These are phyloP conservation scores for Solanum medicagineum DNA, from an alignment of 257 asterid genomes.

Conservation along the genomic window DNA sequence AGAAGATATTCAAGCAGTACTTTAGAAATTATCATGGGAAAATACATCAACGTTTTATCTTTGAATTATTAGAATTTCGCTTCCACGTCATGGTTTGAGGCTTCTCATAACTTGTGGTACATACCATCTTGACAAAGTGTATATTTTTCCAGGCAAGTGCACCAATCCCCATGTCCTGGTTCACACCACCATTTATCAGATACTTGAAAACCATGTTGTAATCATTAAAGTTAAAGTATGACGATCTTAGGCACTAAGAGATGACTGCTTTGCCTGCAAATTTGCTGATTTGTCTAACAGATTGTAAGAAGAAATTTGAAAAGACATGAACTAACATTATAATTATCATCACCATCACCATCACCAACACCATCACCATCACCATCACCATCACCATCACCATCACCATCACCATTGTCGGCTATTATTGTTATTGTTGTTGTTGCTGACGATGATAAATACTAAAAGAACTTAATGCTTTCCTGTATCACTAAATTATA, in stretches of 20 bases:
- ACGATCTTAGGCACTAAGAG: not conserved
- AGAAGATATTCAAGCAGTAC: not conserved
- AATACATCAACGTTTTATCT: not conserved
- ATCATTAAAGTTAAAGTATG: slow-evolving; percentile 1
- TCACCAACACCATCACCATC: not conserved
- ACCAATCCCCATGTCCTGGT: slow-evolving; percentile 92
- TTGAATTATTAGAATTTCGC: not conserved
- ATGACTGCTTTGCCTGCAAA: not conserved
- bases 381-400: not conserved
- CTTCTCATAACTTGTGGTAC: slow-evolving; percentile 68
- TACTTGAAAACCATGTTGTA: slow-evolving; percentile 29
- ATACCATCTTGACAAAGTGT: slow-evolving; percentile 86
- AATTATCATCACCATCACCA: not conserved
- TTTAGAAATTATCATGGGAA: not conserved
- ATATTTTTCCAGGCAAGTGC: slow-evolving; percentile 36
- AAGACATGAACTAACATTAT: not conserved
- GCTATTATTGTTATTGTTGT: not conserved
- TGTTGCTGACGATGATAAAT: not conserved
- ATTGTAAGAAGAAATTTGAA: not conserved
- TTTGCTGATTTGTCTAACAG: not conserved
- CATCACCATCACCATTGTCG: not conserved
- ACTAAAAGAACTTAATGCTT: not conserved
- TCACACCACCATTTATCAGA: slow-evolving; percentile 92
- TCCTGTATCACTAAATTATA: not conserved
- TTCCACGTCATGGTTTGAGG: not conserved